Evolutionary conservation across 1,284 basidiomycete species (phyloP).

Genomic region (Ustanciosporium gigantosporum): DNA sequence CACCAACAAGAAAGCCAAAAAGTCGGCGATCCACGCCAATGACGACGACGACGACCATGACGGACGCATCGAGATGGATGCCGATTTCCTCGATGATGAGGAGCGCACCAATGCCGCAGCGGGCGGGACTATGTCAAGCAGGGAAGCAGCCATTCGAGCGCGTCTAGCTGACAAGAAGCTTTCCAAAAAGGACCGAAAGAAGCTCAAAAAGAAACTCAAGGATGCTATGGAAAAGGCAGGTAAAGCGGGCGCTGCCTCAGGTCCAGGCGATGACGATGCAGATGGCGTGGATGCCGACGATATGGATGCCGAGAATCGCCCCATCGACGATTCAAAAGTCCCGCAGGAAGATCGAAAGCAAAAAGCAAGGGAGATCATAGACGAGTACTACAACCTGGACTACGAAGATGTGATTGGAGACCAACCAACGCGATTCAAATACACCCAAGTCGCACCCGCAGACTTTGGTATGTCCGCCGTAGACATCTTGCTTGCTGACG

Average conservation of each 20-base stretch:
- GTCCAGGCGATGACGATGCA: conserved; percentile 24
- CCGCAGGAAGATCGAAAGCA: conserved; percentile 45
- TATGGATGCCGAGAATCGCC: conserved; percentile 19
- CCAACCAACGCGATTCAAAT: conserved; percentile 90
- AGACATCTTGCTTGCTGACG: conserved; percentile 90
- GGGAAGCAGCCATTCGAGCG: conserved; percentile 29
- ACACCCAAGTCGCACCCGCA: conserved; percentile 73
- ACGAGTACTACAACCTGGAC: conserved; percentile 84
- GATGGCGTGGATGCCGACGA: conserved; percentile 9
- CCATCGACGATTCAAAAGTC: neutral
- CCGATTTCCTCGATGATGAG: conserved; percentile 65
- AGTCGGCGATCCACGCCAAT: conserved; percentile 61
- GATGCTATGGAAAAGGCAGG: conserved; percentile 56
- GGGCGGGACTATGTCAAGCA: conserved; percentile 18
- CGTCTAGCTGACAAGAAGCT: conserved; percentile 62
- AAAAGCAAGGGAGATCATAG: conserved; percentile 80
- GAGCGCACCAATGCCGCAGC: neutral
- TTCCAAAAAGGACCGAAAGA: conserved; percentile 83
- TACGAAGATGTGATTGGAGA: conserved; percentile 95
- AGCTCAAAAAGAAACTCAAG: conserved; percentile 47
- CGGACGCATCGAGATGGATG: conserved; percentile 73
- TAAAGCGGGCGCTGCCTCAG: conserved; percentile 19
- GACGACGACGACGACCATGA: conserved; percentile 60
- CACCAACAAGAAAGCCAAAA: conserved; percentile 66
- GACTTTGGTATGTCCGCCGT: conserved; percentile 76